Evolutionary conservation across 2,329 filamentous ascomycete species (phyloP).

Genomic region (Aureobasidium mangrovei): DNA sequence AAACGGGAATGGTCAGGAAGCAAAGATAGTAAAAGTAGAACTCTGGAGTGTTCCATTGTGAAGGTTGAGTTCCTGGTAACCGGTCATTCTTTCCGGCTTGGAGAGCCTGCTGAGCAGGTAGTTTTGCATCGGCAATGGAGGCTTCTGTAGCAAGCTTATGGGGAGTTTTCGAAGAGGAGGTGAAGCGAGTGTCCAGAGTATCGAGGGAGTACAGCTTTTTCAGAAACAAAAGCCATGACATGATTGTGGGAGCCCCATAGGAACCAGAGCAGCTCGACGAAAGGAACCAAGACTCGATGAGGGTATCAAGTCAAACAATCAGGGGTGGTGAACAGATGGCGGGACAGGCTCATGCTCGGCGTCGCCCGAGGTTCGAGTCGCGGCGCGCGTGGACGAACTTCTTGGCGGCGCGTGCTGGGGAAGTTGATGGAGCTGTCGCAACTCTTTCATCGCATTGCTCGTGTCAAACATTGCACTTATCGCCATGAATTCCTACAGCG

Average conservation of each 20-base stretch:
- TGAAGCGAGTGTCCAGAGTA: constrained; percentile 64
- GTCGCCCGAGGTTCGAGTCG: neutral
- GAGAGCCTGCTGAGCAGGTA: constrained; percentile 21
- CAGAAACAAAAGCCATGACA: constrained; percentile 29
- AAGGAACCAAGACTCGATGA: too few relatives aligned
- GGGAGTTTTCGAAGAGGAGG: constrained; percentile 58
- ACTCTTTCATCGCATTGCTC: neutral
- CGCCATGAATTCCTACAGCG: constrained; percentile 12
- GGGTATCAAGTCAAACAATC: neutral
- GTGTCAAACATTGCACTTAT: neutral
- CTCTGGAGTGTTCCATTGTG: constrained; percentile 80
- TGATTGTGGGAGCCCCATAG: neutral
- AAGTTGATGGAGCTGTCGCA: constrained; percentile 1
- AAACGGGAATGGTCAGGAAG: constrained; percentile 58
- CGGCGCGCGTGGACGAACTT: neutral
- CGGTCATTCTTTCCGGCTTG: constrained; percentile 23
- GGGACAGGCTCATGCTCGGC: neutral
- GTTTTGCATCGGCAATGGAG: constrained; percentile 12
- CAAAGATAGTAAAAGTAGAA: constrained; percentile 81
- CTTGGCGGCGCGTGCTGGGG: neutral
- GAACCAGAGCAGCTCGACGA: neutral
- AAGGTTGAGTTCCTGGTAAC: constrained; percentile 41
- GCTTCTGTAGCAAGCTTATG: constrained; percentile 19
- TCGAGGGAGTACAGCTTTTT: constrained; percentile 54
- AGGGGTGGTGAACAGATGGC: neutral